These are phyloP conservation scores for Chytriomyces sp. DNA, from an alignment of 192 early-diverging fungal species.

Conservation along the genomic window DNA sequence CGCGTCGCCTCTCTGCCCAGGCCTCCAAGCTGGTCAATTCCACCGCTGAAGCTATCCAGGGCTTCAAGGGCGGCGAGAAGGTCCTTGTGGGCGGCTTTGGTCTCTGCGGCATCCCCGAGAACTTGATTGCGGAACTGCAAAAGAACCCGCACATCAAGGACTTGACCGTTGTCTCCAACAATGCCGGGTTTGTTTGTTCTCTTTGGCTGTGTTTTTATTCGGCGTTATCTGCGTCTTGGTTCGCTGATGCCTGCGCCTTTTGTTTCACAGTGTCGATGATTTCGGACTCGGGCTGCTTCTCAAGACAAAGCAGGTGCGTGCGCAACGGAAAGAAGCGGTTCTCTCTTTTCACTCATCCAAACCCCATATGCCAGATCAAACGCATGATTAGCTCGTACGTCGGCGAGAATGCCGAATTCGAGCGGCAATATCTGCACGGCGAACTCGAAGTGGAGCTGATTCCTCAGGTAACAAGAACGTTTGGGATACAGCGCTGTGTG, in stretches of 20 bases:
- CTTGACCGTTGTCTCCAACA: constrained; percentile 77
- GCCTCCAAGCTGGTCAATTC: constrained; percentile 62
- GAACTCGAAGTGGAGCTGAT: constrained; percentile 80
- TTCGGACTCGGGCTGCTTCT: constrained; percentile 73
- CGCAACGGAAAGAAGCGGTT: not conserved
- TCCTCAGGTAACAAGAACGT: constrained; percentile 63
- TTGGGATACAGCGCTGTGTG: no score
- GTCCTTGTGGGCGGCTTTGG: constrained; percentile 76
- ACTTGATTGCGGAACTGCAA: constrained; percentile 70
- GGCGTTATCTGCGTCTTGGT: not conserved
- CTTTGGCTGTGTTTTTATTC: not conserved
- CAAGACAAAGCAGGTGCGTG: constrained; percentile 51
- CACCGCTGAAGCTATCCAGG: constrained; percentile 61
- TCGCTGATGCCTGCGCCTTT: not conserved
- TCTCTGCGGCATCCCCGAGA: constrained; percentile 81
- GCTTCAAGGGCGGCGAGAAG: constrained; percentile 48
- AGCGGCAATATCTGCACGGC: constrained; percentile 77
- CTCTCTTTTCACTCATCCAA: not conserved
- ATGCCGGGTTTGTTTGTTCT: constrained; percentile 62
- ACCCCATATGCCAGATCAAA: constrained; percentile 63
- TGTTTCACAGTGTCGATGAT: constrained; percentile 55
- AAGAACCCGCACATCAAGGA: constrained; percentile 63
- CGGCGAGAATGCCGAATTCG: constrained; percentile 83
- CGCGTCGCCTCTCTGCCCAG: constrained; percentile 14
- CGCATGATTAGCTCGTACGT: constrained; percentile 81